These are phyloP conservation scores for Aspergillus nanangensis DNA, from an alignment of 495 filamentous ascomycete genomes.

Conservation along the genomic window DNA sequence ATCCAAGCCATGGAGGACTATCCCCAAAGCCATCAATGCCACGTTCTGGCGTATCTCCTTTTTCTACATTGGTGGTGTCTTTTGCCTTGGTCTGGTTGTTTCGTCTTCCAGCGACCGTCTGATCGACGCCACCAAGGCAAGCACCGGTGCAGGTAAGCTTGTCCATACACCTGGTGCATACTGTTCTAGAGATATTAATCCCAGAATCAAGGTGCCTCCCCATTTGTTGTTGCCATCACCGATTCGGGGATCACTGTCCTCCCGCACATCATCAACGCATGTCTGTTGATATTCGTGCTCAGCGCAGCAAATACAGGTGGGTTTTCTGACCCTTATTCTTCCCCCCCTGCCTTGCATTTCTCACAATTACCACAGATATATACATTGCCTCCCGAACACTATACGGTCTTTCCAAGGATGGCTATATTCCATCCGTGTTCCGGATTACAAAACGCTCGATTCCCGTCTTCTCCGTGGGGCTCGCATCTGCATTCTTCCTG, in stretches of 20 bases:
- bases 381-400: constrained; percentile 5
- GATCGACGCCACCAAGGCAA: background rate
- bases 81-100: constrained; percentile 2
- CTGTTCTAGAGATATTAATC: no score
- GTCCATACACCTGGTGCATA: no score
- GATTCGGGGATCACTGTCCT: constrained; percentile 1
- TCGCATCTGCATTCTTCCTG: background rate
- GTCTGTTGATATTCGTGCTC: constrained; percentile 3
- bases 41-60: constrained; percentile 8
- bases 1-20: background rate
- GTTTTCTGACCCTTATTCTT: background rate
- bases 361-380: constrained; percentile 2
- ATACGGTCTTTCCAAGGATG: constrained; percentile 2
- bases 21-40: constrained; percentile 4
- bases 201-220: constrained; percentile 2
- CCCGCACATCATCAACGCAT: constrained; percentile 6
- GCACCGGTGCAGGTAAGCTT: constrained; percentile 1
- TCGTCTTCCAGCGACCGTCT: background rate
- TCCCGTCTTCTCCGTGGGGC: background rate
- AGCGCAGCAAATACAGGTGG: constrained; percentile 4
- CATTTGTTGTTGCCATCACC: constrained; percentile 6
- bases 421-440: constrained; percentile 1
- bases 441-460: background rate
- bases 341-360: background rate
- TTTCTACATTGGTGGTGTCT: constrained; percentile 8